A percentile compares a stretch with the other conserved stretches of the same genome.
phyloP scores from a whole-genome alignment of 108 stramenopile species.

The Aurantiochytrium sp. region DNA sequence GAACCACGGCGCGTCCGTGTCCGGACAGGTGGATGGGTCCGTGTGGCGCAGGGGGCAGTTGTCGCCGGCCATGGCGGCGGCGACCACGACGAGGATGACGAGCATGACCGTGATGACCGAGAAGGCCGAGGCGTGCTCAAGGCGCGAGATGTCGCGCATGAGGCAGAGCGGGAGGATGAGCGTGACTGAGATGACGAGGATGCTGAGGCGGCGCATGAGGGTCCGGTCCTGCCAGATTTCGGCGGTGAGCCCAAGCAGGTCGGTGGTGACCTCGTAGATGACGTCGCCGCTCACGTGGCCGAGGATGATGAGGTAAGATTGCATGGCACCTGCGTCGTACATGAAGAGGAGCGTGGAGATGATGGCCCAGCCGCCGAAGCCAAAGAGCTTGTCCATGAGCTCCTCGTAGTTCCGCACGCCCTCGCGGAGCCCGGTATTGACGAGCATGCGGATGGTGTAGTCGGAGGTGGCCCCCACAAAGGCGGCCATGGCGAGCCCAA shows the following conservation, averaged over 20 bases:
- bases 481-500: neutral
- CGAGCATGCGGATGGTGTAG: constrained; percentile 20
- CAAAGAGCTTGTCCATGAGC: constrained; percentile 30
- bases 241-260: neutral
- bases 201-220: neutral
- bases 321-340: constrained; percentile 18
- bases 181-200: neutral
- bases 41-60: neutral
- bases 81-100: neutral
- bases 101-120: neutral
- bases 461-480: neutral
- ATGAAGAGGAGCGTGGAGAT: constrained; percentile 20
- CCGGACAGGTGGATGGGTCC: constrained; percentile 13
- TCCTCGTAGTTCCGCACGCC: constrained; percentile 18
- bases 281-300: neutral
- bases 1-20: constrained; percentile 12
- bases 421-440: neutral
- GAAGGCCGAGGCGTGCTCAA: neutral
- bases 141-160: neutral
- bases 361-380: neutral
- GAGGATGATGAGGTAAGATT: constrained; percentile 13
- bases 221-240: neutral
- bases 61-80: neutral
- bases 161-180: constrained; percentile 22
- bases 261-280: neutral